These are phyloP conservation scores for Quercus rubra DNA, from an alignment of 306 rosid genomes.

Conservation along the genomic window DNA sequence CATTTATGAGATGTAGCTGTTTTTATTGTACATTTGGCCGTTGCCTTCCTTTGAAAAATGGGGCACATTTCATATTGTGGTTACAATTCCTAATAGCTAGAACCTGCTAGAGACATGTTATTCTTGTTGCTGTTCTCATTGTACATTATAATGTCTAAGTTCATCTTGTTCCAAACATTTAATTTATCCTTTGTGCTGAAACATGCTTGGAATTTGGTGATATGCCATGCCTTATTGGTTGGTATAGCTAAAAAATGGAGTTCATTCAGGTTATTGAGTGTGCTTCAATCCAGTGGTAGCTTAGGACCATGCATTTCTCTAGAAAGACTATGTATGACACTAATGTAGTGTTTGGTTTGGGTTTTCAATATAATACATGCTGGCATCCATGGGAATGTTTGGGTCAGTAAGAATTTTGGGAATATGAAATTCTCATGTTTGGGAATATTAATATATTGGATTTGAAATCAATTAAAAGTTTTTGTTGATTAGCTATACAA, in stretches of 20 bases:
- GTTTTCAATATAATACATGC: too few species aligned
- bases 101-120: not conserved
- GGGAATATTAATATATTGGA: too few species aligned
- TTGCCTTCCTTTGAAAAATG: not conserved
- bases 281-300: not conserved
- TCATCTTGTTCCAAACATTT: not conserved
- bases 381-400: not conserved
- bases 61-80: not conserved
- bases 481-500: too few species aligned
- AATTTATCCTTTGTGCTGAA: not conserved
- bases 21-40: not conserved
- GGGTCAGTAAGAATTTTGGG: too few species aligned
- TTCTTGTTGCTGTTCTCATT: too few species aligned
- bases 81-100: not conserved
- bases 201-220: not conserved
- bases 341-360: not conserved
- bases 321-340: not conserved
- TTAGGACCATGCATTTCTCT: not conserved
- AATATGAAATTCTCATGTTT: too few species aligned
- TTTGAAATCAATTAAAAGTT: too few species aligned
- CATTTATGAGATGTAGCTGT: conserved; percentile 1
- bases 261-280: not conserved
- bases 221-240: not conserved
- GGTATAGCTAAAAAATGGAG: not conserved
- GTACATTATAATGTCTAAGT: not conserved